Conservation (phyloP, 2,329 filamentous ascomycete species). For the Ustilaginoidea virens region DNA sequence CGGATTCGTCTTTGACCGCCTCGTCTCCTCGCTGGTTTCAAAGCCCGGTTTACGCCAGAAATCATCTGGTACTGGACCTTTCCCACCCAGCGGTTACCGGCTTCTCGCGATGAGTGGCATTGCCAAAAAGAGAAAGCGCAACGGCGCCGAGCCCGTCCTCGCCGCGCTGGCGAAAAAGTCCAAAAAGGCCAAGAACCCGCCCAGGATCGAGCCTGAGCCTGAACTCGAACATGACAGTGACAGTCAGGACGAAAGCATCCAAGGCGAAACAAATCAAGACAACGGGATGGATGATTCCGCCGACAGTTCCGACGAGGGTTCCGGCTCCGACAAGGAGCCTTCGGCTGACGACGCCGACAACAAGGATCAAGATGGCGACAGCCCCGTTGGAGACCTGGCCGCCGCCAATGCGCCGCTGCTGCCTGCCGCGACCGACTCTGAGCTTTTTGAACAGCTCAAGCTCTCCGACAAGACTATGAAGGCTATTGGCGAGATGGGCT, state of each 20-base stretch:
- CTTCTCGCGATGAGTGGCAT: constrained; percentile 15
- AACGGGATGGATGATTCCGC: no score
- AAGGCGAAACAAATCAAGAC: constrained; percentile 9
- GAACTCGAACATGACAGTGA: constrained; percentile 14
- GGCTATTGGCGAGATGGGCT: constrained; percentile 82
- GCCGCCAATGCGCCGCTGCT: constrained; percentile 31
- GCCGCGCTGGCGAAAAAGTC: constrained; percentile 16
- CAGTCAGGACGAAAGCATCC: constrained; percentile 14
- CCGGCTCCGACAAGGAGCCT: constrained; percentile 10
- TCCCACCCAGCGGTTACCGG: neutral
- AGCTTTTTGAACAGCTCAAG: constrained; percentile 66
- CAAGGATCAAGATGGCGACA: constrained; percentile 10
- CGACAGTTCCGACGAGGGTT: constrained; percentile 12
- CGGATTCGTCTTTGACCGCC: no score
- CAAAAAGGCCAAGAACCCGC: constrained; percentile 26
- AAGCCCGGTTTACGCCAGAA: no score
- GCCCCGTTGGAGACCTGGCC: constrained; percentile 16
- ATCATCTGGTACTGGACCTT: neutral
- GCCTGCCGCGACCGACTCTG: constrained; percentile 42
- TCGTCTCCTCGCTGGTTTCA: no score
- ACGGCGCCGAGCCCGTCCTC: constrained; percentile 16
- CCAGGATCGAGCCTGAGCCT: constrained; percentile 12
- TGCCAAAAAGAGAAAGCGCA: constrained; percentile 30
- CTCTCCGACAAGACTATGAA: constrained; percentile 80
- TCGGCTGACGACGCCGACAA: constrained; percentile 9